Evolutionary conservation across 805 yeast species (phyloP).

Genomic region (Hanseniaspora jakobsenii): DNA sequence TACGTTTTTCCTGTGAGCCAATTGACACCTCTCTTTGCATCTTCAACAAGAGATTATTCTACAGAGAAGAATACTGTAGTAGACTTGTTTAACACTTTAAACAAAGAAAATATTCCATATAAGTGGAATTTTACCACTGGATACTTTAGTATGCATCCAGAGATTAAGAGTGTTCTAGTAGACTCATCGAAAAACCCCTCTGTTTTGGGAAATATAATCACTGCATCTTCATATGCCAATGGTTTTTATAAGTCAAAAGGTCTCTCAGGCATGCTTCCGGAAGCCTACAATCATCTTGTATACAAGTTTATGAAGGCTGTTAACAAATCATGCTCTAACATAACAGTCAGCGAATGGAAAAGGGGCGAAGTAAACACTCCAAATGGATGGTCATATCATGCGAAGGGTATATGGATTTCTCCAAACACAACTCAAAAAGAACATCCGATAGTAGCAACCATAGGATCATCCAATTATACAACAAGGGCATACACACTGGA

Average conservation of each 20-base stretch:
- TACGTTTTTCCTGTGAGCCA: constrained; percentile 84
- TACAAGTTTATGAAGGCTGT: constrained; percentile 51
- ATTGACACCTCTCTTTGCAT: constrained; percentile 62
- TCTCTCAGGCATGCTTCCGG: constrained; percentile 68
- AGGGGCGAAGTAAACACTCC: constrained; percentile 70
- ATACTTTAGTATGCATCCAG: constrained; percentile 81
- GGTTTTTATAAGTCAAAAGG: constrained; percentile 84
- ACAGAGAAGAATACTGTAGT: constrained; percentile 71
- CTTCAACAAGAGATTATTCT: constrained; percentile 37
- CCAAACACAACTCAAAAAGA: constrained; percentile 43
- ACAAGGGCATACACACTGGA: constrained; percentile 78
- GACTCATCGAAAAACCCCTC: constrained; percentile 36
- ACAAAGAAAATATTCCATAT: constrained; percentile 32
- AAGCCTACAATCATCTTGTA: constrained; percentile 71
- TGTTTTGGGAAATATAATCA: constrained; percentile 52
- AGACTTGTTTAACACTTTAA: constrained; percentile 39
- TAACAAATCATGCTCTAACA: constrained; percentile 29
- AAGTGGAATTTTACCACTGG: constrained; percentile 92
- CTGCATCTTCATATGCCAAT: constrained; percentile 89
- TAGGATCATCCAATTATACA: constrained; percentile 92
- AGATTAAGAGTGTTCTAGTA: constrained; percentile 48
- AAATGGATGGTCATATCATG: constrained; percentile 94
- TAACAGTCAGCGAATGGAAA: constrained; percentile 71
- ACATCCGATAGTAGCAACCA: constrained; percentile 59
- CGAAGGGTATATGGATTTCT: constrained; percentile 85